These are phyloP conservation scores for Penicillium goetzii DNA, from an alignment of 495 filamentous ascomycete genomes.

Conservation along the genomic window DNA sequence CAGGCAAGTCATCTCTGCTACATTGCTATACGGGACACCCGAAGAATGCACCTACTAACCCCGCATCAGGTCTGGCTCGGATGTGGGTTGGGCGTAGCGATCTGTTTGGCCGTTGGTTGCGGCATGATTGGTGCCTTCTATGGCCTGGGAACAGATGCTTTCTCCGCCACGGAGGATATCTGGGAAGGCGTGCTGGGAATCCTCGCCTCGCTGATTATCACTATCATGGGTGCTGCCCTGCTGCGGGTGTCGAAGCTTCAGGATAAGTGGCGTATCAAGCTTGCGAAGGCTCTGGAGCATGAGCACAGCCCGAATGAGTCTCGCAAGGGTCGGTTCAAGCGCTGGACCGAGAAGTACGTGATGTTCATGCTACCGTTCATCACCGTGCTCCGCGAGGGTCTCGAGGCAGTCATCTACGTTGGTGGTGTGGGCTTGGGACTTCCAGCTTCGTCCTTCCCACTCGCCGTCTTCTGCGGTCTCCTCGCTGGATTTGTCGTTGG, in stretches of 20 bases:
- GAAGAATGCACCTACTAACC: background rate
- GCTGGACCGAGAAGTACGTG: conserved; percentile 72
- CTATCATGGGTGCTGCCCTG: conserved; percentile 75
- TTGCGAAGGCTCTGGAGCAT: conserved; percentile 66
- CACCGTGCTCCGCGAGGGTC: conserved; percentile 80
- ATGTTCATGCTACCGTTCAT: conserved; percentile 85
- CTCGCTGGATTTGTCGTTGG: conserved; percentile 64
- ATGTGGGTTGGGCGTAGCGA: conserved; percentile 60
- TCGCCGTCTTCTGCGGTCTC: conserved; percentile 72
- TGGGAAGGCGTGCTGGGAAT: conserved; percentile 80
- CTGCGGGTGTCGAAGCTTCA: conserved; percentile 83
- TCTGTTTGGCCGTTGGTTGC: conserved; percentile 70
- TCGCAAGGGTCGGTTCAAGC: conserved; percentile 53
- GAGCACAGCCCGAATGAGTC: conserved; percentile 41
- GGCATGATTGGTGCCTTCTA: conserved; percentile 85
- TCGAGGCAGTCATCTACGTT: conserved; percentile 82
- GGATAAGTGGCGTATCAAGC: conserved; percentile 81
- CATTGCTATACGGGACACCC: background rate
- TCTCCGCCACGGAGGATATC: conserved; percentile 67
- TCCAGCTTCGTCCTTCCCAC: conserved; percentile 72
- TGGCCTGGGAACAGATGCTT: conserved; percentile 64
- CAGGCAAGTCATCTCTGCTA: conserved; percentile 55
- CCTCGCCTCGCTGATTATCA: conserved; percentile 75
- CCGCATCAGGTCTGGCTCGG: conserved; percentile 69
- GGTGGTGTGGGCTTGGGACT: conserved; percentile 78